Base-by-base conservation (phyloP, 345 rosid genomes). In the Aquilaria malaccensis region DNA sequence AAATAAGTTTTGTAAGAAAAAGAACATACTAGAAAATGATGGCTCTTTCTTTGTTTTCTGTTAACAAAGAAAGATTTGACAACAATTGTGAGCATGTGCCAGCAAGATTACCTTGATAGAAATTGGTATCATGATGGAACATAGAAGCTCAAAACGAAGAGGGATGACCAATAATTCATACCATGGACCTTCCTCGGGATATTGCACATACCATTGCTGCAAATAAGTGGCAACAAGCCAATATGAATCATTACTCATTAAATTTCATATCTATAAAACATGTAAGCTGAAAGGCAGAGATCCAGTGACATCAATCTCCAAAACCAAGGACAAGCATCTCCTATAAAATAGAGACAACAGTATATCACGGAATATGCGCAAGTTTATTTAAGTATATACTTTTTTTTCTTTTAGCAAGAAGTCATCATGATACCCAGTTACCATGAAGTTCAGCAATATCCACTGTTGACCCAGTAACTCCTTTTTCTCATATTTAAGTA, bases 81-180 rank as follows among this genome's bases (percentile, higher is more conserved):
- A 22, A 22, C 61, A 57, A 60, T 12, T 64, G 51, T 59, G 22
- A 31, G 31, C 50, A 64, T 32, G 0, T 22, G 2, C 29, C 10
- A 22, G 22, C 22, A 58, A 33, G 58, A 66, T 81, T 75, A 83
- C 99, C 95, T 94, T 94, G 47, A 94, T 82, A 50, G 99, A 94
- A 66, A 94, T 94, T 50, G 99, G 99, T 75, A 94, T 94, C 97
- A 94, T 94, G 74, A 94, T 94, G 73, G 99, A 94, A 74, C 99
- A 94, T 33, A 94, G 87, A 62, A 94, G 96, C 82, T 94, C 97
- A 74, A 94, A 94, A 79, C 99, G 86, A 59, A 94, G 75, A 62
- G 97, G 99, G 62, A 94, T 94, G 67, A 94, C 80, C 79, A 94
- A 70, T 46, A 90, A 79, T 68, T 94, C 97, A 74, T 88, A 94